A percentile compares a stretch with the other conserved stretches of the same genome.
phyloP scores from a whole-genome alignment of 176 grass and related monocot species.

The Coix lacrymajobi region DNA sequence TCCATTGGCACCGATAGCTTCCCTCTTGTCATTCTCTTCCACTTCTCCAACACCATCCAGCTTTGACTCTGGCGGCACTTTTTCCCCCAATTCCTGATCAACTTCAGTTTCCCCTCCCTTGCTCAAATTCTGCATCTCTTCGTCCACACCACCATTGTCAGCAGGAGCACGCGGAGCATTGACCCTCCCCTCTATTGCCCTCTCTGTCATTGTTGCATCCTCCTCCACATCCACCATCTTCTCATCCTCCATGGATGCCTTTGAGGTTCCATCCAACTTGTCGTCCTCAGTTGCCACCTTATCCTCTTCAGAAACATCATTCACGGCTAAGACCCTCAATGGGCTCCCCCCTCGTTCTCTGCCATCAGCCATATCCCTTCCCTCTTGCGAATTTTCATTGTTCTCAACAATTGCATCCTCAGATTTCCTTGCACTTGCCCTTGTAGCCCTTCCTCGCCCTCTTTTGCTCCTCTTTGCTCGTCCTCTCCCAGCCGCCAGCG shows the following conservation, averaged over 20 bases:
- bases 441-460: slow-evolving; percentile 8
- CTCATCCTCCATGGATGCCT: slow-evolving; percentile 4
- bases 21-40: slow-evolving; percentile 10
- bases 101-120: background rate
- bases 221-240: background rate
- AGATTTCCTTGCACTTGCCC: background rate
- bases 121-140: background rate
- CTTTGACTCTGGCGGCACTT: background rate
- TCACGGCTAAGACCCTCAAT: background rate
- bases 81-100: background rate
- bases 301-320: background rate
- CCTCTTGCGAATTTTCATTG: background rate
- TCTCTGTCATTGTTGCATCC: background rate
- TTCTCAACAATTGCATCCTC: slow-evolving; percentile 1
- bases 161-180: background rate
- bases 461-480: background rate
- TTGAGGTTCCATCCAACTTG: background rate
- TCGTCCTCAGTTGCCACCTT: slow-evolving; percentile 1
- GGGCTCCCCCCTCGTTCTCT: background rate
- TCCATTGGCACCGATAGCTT: background rate
- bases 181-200: background rate
- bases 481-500: background rate
- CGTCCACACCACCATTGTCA: background rate
- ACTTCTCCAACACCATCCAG: slow-evolving; percentile 13
- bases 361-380: slow-evolving; percentile 1